Evolutionary conservation across 352 stramenopile genomes (phyloP), one percentile per base, ranked within the genome.

Genomic region (Pythium rhizo-oryzae): DNA sequence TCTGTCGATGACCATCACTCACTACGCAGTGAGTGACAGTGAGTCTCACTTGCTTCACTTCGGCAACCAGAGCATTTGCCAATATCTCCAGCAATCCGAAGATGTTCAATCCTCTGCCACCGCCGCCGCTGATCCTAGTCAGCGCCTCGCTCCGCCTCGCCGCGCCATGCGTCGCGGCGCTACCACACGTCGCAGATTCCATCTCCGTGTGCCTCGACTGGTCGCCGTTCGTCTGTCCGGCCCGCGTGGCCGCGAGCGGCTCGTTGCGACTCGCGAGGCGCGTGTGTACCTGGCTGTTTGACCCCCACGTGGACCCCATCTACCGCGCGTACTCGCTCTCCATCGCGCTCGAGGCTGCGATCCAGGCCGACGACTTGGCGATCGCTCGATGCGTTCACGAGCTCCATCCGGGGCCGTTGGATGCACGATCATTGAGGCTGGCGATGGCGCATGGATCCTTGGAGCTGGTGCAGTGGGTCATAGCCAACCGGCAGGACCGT

Each of bases 151-250:
- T 52, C 21, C 12, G 5, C 19, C 15, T 6, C 6, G 51, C 28
- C 11, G 25, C 25, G 23, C 51, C 51, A 23, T n/a, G 8, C 18
- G 8, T 59, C 2, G 53, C 16, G 18, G 33, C 2, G 30, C 16
- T 59, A 6, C 33, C 53, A 47, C 53, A 59, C n/a, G 53, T 59
- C 53, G 33, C 53, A 30, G 53, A 46, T 47, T n/a, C 30, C 18
- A 28, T 59, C 19, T 47, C 53, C 8, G 33, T 18, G 7, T 59
- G 41, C 23, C 30, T 33, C 16, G 53, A 59, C 53, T 30, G 8
- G 5, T 47, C 53, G 30, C 19, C 7, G n/a, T 8, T 8, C 30
- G 28, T 58, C 16, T n/a, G 33, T 5, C 53, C 35, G n/a, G 13
- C 35, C 18, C 33, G 44, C 15, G 53, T 33, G 18, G 53, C 53